Percentiles rank a stretch among this genome's conserved stretches.
phyloP scores from a whole-genome alignment of 495 filamentous ascomycete genomes.

The Penicillium malachiteum region DNA sequence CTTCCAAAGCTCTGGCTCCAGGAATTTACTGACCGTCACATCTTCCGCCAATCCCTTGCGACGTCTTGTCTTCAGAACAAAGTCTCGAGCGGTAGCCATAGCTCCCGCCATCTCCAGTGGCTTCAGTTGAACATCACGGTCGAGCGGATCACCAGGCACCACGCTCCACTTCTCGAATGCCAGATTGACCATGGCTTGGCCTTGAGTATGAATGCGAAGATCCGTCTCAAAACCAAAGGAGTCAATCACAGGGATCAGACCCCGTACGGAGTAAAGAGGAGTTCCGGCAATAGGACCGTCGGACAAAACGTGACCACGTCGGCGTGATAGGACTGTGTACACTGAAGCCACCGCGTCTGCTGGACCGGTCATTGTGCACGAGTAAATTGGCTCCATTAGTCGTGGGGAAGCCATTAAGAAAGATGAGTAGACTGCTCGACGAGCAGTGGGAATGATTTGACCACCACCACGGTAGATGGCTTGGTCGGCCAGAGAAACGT shows the following conservation, averaged over 20 bases:
- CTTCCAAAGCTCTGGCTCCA: conserved; percentile 90
- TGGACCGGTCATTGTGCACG: conserved; percentile 87
- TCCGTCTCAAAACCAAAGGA: conserved; percentile 98
- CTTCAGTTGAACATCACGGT: conserved; percentile 76
- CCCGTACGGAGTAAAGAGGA: conserved; percentile 87
- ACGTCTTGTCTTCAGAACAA: conserved; percentile 91
- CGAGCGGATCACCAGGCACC: conserved; percentile 92
- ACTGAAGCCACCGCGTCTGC: conserved; percentile 84
- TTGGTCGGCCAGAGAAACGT: conserved; percentile 80
- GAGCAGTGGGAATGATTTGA: conserved; percentile 93
- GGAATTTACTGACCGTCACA: conserved; percentile 89
- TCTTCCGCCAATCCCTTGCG: conserved; percentile 95
- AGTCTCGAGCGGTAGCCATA: conserved; percentile 88
- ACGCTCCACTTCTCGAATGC: conserved; percentile 95
- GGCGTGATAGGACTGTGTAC: conserved; percentile 86
- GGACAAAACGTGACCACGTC: conserved; percentile 87
- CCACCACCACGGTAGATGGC: conserved; percentile 93
- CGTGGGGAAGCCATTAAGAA: conserved; percentile 96
- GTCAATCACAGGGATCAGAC: conserved; percentile 93
- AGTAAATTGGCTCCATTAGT: conserved; percentile 94
- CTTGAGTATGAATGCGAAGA: conserved; percentile 91
- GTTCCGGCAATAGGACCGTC: conserved; percentile 95
- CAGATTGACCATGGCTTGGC: conserved; percentile 83
- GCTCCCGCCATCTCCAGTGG: conserved; percentile 84
- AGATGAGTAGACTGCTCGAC: conserved; percentile 86